Evolutionary conservation across 2,329 filamentous ascomycete species (phyloP), one percentile per base, ranked within the genome.

Genomic region (Lachnellula occidentalis): DNA sequence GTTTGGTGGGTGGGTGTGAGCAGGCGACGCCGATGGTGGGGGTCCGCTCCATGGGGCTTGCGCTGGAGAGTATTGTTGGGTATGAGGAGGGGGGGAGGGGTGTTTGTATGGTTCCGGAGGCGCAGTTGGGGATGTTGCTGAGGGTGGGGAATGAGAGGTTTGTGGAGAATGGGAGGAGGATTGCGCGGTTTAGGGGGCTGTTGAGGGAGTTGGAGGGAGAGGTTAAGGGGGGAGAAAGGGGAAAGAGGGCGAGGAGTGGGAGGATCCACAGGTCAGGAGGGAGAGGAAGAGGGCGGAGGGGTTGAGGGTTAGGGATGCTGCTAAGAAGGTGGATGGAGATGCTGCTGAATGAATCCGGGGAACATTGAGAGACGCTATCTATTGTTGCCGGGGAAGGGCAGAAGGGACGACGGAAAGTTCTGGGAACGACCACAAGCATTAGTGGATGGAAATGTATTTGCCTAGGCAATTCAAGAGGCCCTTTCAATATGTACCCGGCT

Each of bases 51-150:
- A 88, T 89, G 70, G 92, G 92, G 0, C 77, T 96, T 1, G 81
- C 83, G 1, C 82, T 96, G 58, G 90, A 95, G 71, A 89, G 88
- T 1, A 78, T 96, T 24, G 78, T 97, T 34, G 92, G 90, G 1
- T 69, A 79, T 19, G 69, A 66, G 4, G 60, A 73, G 58, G 52
- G 63, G 46, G 74, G 67, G 7, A 68, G 74, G 4, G 74, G 78
- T 14, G 65, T 74, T 21, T 76, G 74, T 39, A 69, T 86, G 21
- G 88, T 95, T 1, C 75, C 82, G 1, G 78, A 85, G 34, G 74
- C 74, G 8, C 91, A 94, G 65, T 76, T 96, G 5, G 72, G 73
- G 42, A 82, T 79, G 55, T 74, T 96, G 14, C 72, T 92, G 12
- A 70, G 73, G 3, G 79, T 95, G 53, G 83, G 86, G 7, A 92